Evolutionary conservation across 768 basidiomycete species (phyloP), one percentile per base, ranked within the genome.

Genomic region (Tylopilus sp.): DNA sequence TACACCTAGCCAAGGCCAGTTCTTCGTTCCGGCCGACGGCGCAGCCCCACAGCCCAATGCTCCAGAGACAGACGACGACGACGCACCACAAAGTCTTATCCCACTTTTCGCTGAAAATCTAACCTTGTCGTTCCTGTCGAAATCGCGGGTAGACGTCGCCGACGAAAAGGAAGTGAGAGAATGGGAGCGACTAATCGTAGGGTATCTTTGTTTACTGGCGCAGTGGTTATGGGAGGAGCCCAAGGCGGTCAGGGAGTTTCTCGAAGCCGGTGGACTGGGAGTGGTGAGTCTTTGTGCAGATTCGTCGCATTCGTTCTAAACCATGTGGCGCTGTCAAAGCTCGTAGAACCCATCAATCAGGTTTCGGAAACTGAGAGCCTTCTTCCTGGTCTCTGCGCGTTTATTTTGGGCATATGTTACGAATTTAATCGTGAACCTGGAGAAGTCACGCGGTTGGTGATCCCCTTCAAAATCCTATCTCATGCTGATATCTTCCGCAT

Each of bases 221-320:
- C 92, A 94, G 56, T 99, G 97, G 97, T 76, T 97, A 8, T 99
- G 95, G 95, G 96, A 98, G 63, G 95, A 97, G 62, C 85, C 94
- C 0, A 81, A 77, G 48, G 86, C 89, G 0, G 92, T 97, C 47
- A 79, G 85, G 55, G 93, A 91, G 65, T 96, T 98, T 64, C 74
- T 99, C 57, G 86, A 91, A 62, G 87, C 92, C 8, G 92, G 94
- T 21, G 93, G 92, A 47, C 72, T 99, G 45, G 88, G 91, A 48
- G 85, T 94, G 63, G 95, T 98, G 69, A 63, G 93, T 82, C 1
- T 24, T 33, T 12, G 25, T 26, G 2, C 42, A 3, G 13, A 38
- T 42, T 50, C 30, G 36, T 26, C 36, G 17, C 11, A 17, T 10
- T 43, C 22, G 1, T 24, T 16, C 43, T 13, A 10, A 51, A 38